These are phyloP conservation scores for Mortierella sp. DNA, from an alignment of 371 early-diverging fungal genomes.

Conservation along the genomic window DNA sequence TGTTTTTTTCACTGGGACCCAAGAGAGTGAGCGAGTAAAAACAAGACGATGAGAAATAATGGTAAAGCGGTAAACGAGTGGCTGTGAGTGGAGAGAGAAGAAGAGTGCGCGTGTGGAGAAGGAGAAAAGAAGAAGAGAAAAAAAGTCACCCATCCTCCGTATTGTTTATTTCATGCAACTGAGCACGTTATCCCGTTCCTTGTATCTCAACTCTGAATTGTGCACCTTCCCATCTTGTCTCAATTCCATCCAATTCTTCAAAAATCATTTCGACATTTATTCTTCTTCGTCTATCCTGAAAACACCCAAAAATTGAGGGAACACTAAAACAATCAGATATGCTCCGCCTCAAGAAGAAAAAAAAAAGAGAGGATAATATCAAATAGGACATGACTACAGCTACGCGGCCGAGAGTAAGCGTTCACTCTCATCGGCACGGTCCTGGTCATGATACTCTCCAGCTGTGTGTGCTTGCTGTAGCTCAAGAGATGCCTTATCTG, in stretches of 20 bases:
- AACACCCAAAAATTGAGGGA: no score
- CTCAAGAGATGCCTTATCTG: constrained; percentile 39
- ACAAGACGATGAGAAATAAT: background rate
- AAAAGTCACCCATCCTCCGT: background rate
- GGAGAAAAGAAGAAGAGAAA: background rate
- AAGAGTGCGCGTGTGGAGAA: constrained; percentile 4
- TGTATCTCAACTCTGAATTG: background rate
- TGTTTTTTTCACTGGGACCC: background rate
- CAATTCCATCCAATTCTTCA: no score
- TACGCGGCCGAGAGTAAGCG: constrained; percentile 22
- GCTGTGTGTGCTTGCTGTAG: constrained; percentile 14
- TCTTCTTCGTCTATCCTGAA: no score
- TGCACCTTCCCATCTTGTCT: no score
- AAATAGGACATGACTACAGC: no score
- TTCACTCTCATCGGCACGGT: constrained; percentile 24
- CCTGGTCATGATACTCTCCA: background rate
- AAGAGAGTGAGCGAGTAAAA: background rate
- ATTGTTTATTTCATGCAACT: background rate
- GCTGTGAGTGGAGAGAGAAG: background rate
- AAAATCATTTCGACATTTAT: no score
- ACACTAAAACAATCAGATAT: no score
- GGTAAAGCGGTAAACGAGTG: background rate
- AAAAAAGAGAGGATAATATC: no score
- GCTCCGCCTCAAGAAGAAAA: no score
- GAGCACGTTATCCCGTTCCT: no score